Base-by-base conservation (phyloP, 177 flowering plant species). In the Vitis hybrid region DNA sequence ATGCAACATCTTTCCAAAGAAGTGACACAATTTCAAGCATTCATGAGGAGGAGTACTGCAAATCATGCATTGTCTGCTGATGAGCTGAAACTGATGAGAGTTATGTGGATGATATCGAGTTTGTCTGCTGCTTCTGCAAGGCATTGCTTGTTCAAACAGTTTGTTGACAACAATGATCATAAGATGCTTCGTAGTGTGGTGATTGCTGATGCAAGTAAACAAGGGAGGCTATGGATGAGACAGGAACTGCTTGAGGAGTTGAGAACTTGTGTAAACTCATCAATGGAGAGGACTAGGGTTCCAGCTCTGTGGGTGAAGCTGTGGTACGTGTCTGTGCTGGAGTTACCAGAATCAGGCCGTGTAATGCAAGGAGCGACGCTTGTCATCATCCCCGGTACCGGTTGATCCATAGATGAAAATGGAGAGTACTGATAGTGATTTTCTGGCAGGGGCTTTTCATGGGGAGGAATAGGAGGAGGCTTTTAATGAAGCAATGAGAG, bases 321-420 rank as follows among this genome's bases (percentile, higher is more conserved):
- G 76, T 82, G 82, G 83, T 76, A 75, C 69, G 78, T 72, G 65
- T 71, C 74, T 17, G 66, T 59, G 65, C 3, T 79, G 78, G 85
- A 78, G 71, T 49, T 81, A 67, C 76, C 78, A 58, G 77, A 3
- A 11, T 54, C 70, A 1, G 78, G 81, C 52, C 20, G 11, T 19
- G 76, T 74, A 59, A 72, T 84, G 81, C 66, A 64, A 22, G 85
- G 84, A 28, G 83, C 83, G 70, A 84, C 87, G 38, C 57, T 84
- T 50, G 67, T 78, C 18, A 69, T 77, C 71, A 76, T 84, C 19
- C 19, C 80, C 82, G 38, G 11, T 38, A 14, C 2, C 47, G 47
- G 10, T 1, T 38, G 52, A 11, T 10, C 14, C 2, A 55, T 20
- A n/a, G 62, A 11, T n/a, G 76, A 73, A n/a, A 3, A 18, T 15